These are phyloP conservation scores for Mitragyna speciosa DNA, from an alignment of 257 asterid genomes.

Conservation along the genomic window DNA sequence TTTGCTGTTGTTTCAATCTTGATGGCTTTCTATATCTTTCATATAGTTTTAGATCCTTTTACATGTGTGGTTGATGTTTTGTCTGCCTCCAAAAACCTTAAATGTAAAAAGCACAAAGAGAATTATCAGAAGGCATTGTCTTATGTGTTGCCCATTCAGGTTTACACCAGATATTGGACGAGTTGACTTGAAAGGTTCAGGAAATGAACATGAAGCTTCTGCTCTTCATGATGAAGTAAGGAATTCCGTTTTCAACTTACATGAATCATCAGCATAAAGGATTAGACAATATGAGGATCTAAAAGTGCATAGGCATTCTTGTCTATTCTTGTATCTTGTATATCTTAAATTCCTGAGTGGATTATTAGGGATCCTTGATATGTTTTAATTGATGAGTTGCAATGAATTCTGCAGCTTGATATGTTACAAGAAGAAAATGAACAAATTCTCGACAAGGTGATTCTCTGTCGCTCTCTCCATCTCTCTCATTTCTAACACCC, in stretches of 20 bases:
- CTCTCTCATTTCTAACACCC: background rate
- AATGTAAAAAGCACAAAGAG: background rate
- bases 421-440: constrained; percentile 97
- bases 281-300: background rate
- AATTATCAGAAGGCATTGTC: background rate
- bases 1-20: background rate
- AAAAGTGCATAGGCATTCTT: background rate
- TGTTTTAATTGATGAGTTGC: constrained; percentile 25
- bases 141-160: constrained; percentile 48
- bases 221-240: constrained; percentile 97
- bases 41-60: background rate
- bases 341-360: background rate
- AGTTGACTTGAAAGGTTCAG: constrained; percentile 60
- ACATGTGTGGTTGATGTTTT: background rate
- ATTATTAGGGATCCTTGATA: constrained; percentile 7
- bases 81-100: background rate
- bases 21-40: background rate
- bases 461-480: constrained; percentile 12
- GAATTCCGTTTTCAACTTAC: constrained; percentile 3
- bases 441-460: constrained; percentile 78
- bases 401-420: constrained; percentile 75
- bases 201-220: constrained; percentile 74
- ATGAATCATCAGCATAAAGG: background rate
- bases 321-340: background rate
- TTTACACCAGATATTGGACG: constrained; percentile 65